Evolutionary conservation across 345 rosid species (phyloP), one percentile per base, ranked within the genome.

Genomic region (Lepidium sativum): DNA sequence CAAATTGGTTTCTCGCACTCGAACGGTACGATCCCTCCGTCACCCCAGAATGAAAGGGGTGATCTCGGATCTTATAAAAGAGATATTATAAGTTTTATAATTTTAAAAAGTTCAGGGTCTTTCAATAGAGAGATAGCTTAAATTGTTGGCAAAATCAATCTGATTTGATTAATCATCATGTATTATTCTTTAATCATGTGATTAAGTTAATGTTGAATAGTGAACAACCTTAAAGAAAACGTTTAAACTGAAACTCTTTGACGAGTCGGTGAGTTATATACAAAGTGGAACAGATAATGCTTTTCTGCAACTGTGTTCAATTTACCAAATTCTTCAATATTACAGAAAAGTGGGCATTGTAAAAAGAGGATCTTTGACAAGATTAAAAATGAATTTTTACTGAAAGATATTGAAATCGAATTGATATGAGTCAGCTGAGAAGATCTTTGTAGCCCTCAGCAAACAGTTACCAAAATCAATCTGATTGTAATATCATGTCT

Each of bases 71-170:
- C n/a, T n/a, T n/a, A n/a, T n/a, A n/a, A n/a, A n/a, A n/a, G n/a
- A n/a, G n/a, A n/a, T n/a, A n/a, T n/a, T n/a, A n/a, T n/a, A n/a
- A n/a, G n/a, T n/a, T n/a, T n/a, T n/a, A n/a, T n/a, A 59, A n/a
- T 27, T 60, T 11, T 1, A 60, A 35, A 52, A 27, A 1, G 31
- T 25, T 47, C 31, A 70, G 27, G 48, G 55, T 15, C 49, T 61
- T 23, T 10, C 39, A 13, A 27, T 60, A 61, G 44, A 6, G 58
- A 1, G 50, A 60, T 17, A 51, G 53, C 66, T 63, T 76, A 43
- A 56, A 50, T 17, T 67, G 74, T 42, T 27, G 70, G 74, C 77
- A 68, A 75, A 35, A 50, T 44, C 65, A 53, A 23, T 49, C 60
- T 40, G 25, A 34, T 34, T 32, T 32, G 23, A 29, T 69, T 47